phyloP scores from a whole-genome alignment of 1,139 yeast genomes.

The Wickerhamomyces sp. region DNA sequence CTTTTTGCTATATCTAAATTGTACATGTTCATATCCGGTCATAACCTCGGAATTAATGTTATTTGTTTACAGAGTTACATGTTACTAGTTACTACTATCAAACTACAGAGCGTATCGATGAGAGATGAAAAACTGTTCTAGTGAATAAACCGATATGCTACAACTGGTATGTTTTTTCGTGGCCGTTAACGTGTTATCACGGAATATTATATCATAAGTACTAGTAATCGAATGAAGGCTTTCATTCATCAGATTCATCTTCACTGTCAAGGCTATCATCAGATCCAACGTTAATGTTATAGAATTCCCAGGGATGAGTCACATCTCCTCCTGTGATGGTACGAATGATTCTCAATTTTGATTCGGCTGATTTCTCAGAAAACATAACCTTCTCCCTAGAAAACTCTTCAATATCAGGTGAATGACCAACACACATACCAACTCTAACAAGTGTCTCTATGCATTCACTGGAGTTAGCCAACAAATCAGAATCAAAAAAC shows the following conservation, averaged over 20 bases:
- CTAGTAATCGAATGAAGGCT: no score
- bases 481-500: conserved; percentile 68
- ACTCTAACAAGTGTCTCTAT: conserved; percentile 83
- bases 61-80: no score
- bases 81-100: no score
- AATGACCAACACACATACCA: conserved; percentile 90
- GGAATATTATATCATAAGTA: no score
- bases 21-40: no score
- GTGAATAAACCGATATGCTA: no score
- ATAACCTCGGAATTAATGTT: no score
- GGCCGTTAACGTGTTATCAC: no score
- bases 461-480: conserved; percentile 59
- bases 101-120: no score
- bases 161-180: no score
- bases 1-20: no score
- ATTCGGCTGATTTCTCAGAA: conserved; percentile 42
- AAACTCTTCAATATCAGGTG: conserved; percentile 44
- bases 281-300: conserved; percentile 12
- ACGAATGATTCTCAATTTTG: conserved; percentile 51
- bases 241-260: background rate
- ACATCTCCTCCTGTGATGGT: conserved; percentile 48
- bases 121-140: no score
- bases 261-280: conserved; percentile 10
- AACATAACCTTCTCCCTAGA: conserved; percentile 44
- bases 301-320: conserved; percentile 32